Conservation (phyloP, 139 green algal species). For the Haematococcus lacustris region DNA sequence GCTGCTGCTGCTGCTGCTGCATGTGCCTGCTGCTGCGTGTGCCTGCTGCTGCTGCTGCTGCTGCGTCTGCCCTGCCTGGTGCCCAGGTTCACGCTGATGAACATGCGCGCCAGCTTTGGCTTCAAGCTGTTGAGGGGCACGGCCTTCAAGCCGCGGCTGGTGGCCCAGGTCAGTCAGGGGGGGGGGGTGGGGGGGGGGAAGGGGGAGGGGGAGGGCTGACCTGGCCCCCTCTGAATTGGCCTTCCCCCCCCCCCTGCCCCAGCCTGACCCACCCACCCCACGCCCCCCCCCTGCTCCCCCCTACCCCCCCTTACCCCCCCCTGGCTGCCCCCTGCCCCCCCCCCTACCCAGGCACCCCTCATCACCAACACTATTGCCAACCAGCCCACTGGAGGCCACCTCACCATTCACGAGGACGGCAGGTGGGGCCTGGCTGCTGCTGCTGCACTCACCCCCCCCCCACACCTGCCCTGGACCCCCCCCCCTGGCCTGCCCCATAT, state of each 20-base stretch:
- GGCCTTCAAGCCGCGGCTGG: background rate
- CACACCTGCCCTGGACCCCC: background rate
- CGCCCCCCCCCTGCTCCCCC: too few species aligned
- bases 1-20: too few species aligned
- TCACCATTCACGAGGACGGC: slow-evolving; percentile 4
- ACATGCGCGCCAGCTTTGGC: background rate
- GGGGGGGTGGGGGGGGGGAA: background rate
- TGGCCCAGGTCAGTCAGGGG: background rate
- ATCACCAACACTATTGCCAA: background rate
- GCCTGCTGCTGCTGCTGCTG: too few species aligned
- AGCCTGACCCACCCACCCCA: background rate
- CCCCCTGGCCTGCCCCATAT: background rate
- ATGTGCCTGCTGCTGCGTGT: too few species aligned
- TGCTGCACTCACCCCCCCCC: background rate
- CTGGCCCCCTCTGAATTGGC: background rate
- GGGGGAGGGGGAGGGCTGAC: background rate
- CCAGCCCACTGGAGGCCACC: background rate
- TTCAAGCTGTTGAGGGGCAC: background rate
- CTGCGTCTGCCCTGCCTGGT: too few species aligned
- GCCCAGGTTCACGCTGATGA: slow-evolving; percentile 1
- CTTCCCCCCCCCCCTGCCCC: background rate
- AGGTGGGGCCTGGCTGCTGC: background rate
- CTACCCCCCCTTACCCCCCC: background rate
- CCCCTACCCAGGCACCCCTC: background rate
- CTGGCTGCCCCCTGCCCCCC: background rate